phyloP scores from a whole-genome alignment of 2,329 filamentous ascomycete species.

The Aspergillus flavus region DNA sequence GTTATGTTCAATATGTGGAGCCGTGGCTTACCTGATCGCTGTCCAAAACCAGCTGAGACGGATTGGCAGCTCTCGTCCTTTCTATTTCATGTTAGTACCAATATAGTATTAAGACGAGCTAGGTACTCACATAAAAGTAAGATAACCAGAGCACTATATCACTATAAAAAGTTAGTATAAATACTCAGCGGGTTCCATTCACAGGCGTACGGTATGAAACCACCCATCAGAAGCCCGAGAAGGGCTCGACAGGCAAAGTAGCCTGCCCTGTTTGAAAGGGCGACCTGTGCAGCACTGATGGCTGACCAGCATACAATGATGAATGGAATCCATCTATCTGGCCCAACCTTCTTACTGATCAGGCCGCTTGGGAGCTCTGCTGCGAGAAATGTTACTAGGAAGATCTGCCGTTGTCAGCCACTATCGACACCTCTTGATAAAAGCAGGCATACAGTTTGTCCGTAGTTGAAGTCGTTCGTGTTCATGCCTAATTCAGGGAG shows the following conservation, averaged over 20 bases:
- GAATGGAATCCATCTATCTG: constrained; percentile 33
- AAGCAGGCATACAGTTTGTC: constrained; percentile 19
- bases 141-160: background rate
- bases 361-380: constrained; percentile 37
- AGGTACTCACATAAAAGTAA: background rate
- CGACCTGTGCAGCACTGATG: constrained; percentile 28
- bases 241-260: constrained; percentile 49
- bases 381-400: constrained; percentile 31
- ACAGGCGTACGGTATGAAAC: constrained; percentile 49
- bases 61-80: constrained; percentile 26
- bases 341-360: constrained; percentile 32
- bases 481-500: constrained; percentile 29
- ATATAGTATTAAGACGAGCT: background rate
- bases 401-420: constrained; percentile 20
- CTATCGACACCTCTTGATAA: background rate
- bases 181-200: background rate
- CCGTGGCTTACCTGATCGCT: constrained; percentile 6
- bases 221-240: constrained; percentile 53
- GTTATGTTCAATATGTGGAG: constrained; percentile 36
- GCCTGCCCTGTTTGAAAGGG: constrained; percentile 31
- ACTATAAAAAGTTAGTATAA: background rate
- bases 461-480: constrained; percentile 37
- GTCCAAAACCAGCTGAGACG: constrained; percentile 26
- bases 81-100: background rate
- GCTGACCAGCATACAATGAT: constrained; percentile 34